Conservation (phyloP, 495 filamentous ascomycete species). For the Xylaria telfairii region DNA sequence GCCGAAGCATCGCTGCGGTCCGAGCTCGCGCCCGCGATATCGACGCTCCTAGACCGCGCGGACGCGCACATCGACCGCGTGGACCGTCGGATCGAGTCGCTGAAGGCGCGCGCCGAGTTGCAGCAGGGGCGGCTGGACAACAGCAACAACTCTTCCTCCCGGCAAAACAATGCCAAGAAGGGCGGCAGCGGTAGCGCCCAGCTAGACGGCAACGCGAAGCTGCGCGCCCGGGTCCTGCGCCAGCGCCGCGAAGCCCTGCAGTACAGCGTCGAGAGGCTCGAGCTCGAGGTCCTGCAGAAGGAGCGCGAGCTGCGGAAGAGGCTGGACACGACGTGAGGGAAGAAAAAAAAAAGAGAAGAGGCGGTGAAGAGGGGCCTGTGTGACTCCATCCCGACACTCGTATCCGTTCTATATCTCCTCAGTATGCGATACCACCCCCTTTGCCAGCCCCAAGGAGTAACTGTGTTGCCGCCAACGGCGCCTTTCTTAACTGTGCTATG, state of each 20-base stretch:
- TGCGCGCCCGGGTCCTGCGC: constrained; percentile 45
- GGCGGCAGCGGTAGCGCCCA: not conserved
- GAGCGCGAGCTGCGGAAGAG: constrained; percentile 56
- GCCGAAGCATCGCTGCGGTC: constrained; percentile 57
- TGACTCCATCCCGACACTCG: not conserved
- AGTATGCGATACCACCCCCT: not conserved
- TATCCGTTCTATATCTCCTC: not conserved
- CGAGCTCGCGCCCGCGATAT: constrained; percentile 55
- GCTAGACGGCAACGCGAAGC: constrained; percentile 28
- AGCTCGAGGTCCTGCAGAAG: constrained; percentile 58
- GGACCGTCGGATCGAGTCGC: constrained; percentile 53
- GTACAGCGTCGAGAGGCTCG: constrained; percentile 57
- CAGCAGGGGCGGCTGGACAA: constrained; percentile 50
- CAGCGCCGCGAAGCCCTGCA: constrained; percentile 53
- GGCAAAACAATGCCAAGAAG: not conserved
- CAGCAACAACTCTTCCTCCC: constrained; percentile 14
- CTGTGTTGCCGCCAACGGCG: not conserved
- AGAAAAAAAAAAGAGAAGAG: not conserved
- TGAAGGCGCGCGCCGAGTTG: constrained; percentile 54
- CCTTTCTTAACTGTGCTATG: not conserved
- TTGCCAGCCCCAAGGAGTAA: not conserved
- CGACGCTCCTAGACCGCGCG: constrained; percentile 53
- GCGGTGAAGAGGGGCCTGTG: too few species aligned
- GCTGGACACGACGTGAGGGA: constrained; percentile 41
- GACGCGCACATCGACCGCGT: constrained; percentile 53